These are phyloP conservation scores for Pythium vanterpoolii DNA, from an alignment of 352 stramenopile species.

Conservation along the genomic window DNA sequence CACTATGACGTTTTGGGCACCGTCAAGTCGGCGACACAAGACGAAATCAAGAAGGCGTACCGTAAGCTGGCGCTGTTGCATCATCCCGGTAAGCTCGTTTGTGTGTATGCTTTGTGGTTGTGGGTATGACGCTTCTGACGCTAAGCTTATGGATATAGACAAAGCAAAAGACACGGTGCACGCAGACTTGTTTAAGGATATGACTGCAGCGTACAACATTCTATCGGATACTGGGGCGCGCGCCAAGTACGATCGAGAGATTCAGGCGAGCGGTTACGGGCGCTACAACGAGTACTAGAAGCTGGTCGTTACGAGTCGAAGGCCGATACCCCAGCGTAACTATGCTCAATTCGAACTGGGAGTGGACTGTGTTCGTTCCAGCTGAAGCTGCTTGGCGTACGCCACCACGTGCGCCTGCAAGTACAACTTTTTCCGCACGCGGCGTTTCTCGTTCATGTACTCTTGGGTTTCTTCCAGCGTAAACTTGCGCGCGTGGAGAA, in stretches of 20 bases:
- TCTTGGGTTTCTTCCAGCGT: constrained; percentile 81
- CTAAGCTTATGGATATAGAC: constrained; percentile 41
- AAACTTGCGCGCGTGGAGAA: constrained; percentile 71
- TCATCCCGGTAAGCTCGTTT: constrained; percentile 73
- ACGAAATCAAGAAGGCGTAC: constrained; percentile 89
- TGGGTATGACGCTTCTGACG: not conserved
- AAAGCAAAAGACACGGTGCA: constrained; percentile 65
- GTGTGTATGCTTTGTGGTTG: not conserved
- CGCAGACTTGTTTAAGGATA: constrained; percentile 80
- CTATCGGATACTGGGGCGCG: constrained; percentile 59
- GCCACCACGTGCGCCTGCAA: constrained; percentile 84
- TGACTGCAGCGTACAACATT: constrained; percentile 83
- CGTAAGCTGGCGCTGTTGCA: constrained; percentile 83
- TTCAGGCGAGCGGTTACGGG: constrained; percentile 57
- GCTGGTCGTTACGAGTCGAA: no score
- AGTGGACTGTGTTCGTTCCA: not conserved
- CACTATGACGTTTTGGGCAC: constrained; percentile 86
- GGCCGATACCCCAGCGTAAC: no score
- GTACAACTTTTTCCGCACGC: constrained; percentile 89
- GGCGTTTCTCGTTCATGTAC: constrained; percentile 85
- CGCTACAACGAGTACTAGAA: constrained; percentile 40
- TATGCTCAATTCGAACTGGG: constrained; percentile 4
- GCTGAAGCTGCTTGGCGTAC: constrained; percentile 63
- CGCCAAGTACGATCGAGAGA: constrained; percentile 70
- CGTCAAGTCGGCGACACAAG: constrained; percentile 40